Conservation (phyloP, 2,329 filamentous ascomycete genomes). For the Colletotrichum viniferum region DNA sequence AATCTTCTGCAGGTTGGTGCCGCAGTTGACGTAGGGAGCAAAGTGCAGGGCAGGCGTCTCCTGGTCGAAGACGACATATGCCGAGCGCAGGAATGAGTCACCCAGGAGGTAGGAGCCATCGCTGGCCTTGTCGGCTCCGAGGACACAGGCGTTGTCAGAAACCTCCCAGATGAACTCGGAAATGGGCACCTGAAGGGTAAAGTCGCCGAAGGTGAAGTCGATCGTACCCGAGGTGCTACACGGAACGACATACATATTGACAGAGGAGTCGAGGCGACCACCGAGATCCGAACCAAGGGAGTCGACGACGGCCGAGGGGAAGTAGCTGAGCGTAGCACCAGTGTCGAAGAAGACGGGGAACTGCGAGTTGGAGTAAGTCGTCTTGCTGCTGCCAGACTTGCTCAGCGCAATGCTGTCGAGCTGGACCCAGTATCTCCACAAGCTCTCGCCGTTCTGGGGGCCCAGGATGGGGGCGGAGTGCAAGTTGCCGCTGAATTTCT, state of each 20-base stretch:
- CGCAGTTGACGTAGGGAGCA: constrained; percentile 28
- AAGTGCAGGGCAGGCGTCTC: constrained; percentile 30
- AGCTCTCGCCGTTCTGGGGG: constrained; percentile 27
- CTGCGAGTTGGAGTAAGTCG: constrained; percentile 32
- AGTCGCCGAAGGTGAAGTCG: constrained; percentile 53
- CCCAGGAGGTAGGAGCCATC: constrained; percentile 38
- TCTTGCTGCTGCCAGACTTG: constrained; percentile 29
- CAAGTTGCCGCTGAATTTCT: constrained; percentile 45
- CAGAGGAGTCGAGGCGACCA: constrained; percentile 43
- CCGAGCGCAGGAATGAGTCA: constrained; percentile 48
- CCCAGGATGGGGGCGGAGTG: constrained; percentile 30
- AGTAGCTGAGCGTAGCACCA: constrained; percentile 69
- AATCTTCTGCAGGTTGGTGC: constrained; percentile 27
- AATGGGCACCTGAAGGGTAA: constrained; percentile 47
- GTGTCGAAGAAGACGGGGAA: constrained; percentile 64
- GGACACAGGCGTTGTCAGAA: constrained; percentile 37
- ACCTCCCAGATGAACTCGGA: constrained; percentile 51
- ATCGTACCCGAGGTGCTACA: constrained; percentile 46
- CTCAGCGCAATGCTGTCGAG: constrained; percentile 40
- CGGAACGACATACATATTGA: constrained; percentile 54
- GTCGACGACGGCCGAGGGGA: constrained; percentile 61
- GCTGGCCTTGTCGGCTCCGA: constrained; percentile 51
- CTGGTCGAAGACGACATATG: constrained; percentile 42
- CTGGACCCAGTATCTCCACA: constrained; percentile 46
- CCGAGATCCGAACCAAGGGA: constrained; percentile 48